A percentile compares a stretch with the other conserved stretches of the same genome.
Conservation (phyloP, 1,284 basidiomycete genomes). For the Pseudozyma pruni region DNA sequence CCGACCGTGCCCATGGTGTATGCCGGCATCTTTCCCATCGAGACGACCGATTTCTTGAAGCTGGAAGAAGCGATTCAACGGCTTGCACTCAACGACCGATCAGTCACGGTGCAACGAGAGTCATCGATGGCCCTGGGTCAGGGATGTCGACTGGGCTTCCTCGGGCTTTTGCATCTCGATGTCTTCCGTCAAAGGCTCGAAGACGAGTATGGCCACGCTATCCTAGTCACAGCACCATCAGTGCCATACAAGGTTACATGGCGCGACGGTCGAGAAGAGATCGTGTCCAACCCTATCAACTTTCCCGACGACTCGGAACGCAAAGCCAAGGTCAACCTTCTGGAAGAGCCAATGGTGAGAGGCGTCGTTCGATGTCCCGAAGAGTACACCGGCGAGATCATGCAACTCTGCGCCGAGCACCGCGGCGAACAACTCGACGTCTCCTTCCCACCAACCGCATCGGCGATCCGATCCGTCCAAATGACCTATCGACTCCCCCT, state of each 20-base stretch:
- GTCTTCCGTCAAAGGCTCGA: conserved; percentile 94
- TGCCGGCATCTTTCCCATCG: conserved; percentile 93
- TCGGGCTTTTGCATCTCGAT: conserved; percentile 97
- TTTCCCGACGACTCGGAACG: conserved; percentile 62
- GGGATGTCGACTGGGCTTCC: conserved; percentile 91
- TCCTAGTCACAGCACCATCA: conserved; percentile 64
- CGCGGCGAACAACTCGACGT: conserved; percentile 64
- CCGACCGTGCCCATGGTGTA: conserved; percentile 96
- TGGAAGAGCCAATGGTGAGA: conserved; percentile 63
- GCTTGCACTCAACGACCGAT: conserved; percentile 85
- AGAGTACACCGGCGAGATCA: conserved; percentile 66
- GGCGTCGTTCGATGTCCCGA: conserved; percentile 63
- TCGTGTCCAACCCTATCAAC: conserved; percentile 62
- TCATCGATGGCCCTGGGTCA: conserved; percentile 94
- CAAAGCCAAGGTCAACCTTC: conserved; percentile 39
- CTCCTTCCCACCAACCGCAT: conserved; percentile 34
- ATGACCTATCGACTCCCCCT: conserved; percentile 64
- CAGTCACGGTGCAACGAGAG: conserved; percentile 90
- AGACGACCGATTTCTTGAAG: conserved; percentile 88
- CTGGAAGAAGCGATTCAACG: conserved; percentile 94
- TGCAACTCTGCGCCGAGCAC: conserved; percentile 66
- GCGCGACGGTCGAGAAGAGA: conserved; percentile 48
- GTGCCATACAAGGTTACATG: conserved; percentile 63
- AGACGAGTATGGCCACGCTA: conserved; percentile 79
- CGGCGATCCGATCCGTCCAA: conserved; percentile 52